phyloP scores from a whole-genome alignment of 1,139 yeast genomes.

The Geotrichum citri-aurantii region DNA sequence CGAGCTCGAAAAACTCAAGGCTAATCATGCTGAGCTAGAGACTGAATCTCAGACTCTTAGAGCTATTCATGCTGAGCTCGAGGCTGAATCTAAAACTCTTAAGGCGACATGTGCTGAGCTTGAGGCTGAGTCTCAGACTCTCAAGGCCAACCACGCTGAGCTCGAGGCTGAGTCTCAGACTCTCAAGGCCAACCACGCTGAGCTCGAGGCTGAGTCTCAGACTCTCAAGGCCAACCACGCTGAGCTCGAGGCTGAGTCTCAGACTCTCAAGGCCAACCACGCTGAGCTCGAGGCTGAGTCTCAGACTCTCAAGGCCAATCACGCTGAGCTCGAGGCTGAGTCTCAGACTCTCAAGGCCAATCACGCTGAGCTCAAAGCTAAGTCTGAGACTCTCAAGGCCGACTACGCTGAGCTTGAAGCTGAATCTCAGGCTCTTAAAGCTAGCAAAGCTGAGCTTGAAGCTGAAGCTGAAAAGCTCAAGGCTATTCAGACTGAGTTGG shows the following conservation, averaged over 20 bases:
- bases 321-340: neutral
- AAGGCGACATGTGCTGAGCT: no score
- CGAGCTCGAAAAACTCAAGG: neutral
- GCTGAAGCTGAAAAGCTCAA: conserved; percentile 1
- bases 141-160: neutral
- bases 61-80: neutral
- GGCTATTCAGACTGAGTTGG: neutral
- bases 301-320: neutral
- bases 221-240: neutral
- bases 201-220: neutral
- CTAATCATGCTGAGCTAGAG: neutral
- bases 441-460: no score
- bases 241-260: neutral
- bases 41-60: neutral
- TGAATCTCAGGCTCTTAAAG: neutral
- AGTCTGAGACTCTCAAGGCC: neutral
- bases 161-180: conserved; percentile 3
- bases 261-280: neutral
- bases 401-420: neutral
- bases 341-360: neutral
- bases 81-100: neutral
- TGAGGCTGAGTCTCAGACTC: neutral
- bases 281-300: neutral
- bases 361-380: neutral
- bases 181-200: neutral